Base-by-base conservation (phyloP, 768 basidiomycete species). In the Panaeolus papilionaceus region DNA sequence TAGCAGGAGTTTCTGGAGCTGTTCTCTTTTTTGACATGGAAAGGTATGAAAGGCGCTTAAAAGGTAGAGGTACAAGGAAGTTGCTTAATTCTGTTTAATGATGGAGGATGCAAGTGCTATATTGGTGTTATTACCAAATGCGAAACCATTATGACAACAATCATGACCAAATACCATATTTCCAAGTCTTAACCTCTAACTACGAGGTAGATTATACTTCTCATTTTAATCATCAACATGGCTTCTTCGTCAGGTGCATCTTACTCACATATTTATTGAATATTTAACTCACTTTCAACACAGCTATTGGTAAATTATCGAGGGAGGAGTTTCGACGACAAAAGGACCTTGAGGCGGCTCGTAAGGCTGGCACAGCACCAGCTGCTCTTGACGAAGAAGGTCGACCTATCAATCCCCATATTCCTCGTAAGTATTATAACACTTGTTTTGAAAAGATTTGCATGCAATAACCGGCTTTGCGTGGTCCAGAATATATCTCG, bases 301-400 rank as follows among this genome's bases (percentile, higher is more conserved):
- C 33, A 87, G 85, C 85, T 70, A 80, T 88, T 38, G 93, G 93
- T 73, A 98, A 98, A 75, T 85, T 97, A 44, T 97, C 96, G 0
- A 87, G 95, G 42, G 96, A 98, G 79, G 96, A 98, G 77, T 97
- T 94, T 75, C 88, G 96, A 61, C 88, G 94, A 28, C 94, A 97
- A 79, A 98, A 98, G 79, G 97, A 98, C 77, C 89, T 99, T 66
- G 97, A 98, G 79, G 97, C 97, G 4, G 97, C 97, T 67, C 93
- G 97, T 65, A 99, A 98, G 82, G 98, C 97, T 42, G 97, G 98
- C 79, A 99, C 97, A 10, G 98, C 96, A 12, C 94, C 96, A 23
- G 95, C 97, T 28, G 96, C 95, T 38, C 84, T 98, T 38, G 98
- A 99, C 75, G 93, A 95, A 78, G 92, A 98, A 78, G 98, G 98